Conservation (phyloP, 352 stramenopile species). For the Peronospora farinosa region DNA sequence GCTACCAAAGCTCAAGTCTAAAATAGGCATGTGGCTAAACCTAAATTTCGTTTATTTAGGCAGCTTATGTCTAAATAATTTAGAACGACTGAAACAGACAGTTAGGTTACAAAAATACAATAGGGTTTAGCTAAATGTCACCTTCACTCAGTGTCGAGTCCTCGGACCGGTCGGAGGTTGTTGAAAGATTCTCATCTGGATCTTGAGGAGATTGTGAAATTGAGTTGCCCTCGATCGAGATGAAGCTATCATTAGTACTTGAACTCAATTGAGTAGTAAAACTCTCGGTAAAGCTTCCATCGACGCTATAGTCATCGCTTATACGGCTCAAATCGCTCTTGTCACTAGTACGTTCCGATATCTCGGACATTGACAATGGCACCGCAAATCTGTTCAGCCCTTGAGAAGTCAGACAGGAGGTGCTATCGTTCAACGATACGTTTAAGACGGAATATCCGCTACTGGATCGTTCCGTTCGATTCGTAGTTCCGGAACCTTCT, state of each 20-base stretch:
- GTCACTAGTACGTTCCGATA: slow-evolving; percentile 4
- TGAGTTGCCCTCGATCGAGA: too few species aligned
- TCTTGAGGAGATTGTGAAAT: slow-evolving; percentile 13
- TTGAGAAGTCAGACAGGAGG: slow-evolving; percentile 25
- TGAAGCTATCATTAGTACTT: slow-evolving; percentile 10
- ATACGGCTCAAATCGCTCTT: slow-evolving; percentile 22
- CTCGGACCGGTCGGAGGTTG: slow-evolving; percentile 7
- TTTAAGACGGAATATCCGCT: slow-evolving; percentile 41
- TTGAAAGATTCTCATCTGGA: slow-evolving; percentile 10
- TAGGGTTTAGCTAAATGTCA: slow-evolving; percentile 25
- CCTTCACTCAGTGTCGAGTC: slow-evolving; percentile 38
- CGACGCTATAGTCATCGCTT: slow-evolving; percentile 19
- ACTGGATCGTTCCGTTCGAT: slow-evolving; percentile 25
- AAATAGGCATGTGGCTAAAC: too few species aligned
- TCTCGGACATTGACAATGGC: too few species aligned
- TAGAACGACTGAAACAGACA: not conserved
- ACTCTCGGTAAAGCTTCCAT: slow-evolving; percentile 22
- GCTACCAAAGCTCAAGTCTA: slow-evolving; percentile 2
- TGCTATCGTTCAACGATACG: slow-evolving; percentile 6
- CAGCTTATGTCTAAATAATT: too few species aligned
- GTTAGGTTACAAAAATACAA: slow-evolving; percentile 12
- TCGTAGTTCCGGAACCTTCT: slow-evolving; percentile 23
- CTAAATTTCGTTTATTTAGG: too few species aligned
- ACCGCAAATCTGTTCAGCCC: slow-evolving; percentile 19
- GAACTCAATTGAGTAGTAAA: slow-evolving; percentile 17